Percentiles rank a stretch among this genome's conserved stretches.
phyloP scores from a whole-genome alignment of 352 stramenopile species.

The Globisporangium abappressorium region DNA sequence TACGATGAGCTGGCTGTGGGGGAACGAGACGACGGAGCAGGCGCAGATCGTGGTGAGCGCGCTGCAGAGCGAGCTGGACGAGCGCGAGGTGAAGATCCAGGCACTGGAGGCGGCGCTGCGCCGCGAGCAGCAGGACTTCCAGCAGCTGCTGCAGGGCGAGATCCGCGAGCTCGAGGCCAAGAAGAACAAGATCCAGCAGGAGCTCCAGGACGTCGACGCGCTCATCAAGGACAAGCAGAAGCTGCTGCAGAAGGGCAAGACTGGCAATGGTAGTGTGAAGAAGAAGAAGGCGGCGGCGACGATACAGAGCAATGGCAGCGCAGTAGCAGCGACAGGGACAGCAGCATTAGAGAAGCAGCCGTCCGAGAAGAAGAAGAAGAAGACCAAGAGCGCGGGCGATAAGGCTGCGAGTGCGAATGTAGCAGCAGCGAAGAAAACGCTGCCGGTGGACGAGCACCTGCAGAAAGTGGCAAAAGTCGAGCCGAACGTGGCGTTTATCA shows the following conservation, averaged over 20 bases:
- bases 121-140: constrained; percentile 73
- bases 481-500: constrained; percentile 80
- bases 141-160: constrained; percentile 53
- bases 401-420: background rate
- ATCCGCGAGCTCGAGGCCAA: constrained; percentile 65
- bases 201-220: constrained; percentile 20
- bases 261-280: constrained; percentile 21
- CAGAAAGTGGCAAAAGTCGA: constrained; percentile 66
- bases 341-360: constrained; percentile 32
- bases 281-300: constrained; percentile 42
- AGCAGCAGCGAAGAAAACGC: constrained; percentile 18
- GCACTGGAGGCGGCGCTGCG: constrained; percentile 69
- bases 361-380: constrained; percentile 26
- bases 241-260: constrained; percentile 51
- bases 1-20: constrained; percentile 79
- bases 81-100: constrained; percentile 79
- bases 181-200: constrained; percentile 26
- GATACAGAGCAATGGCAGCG: constrained; percentile 20
- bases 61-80: constrained; percentile 76
- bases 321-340: constrained; percentile 6
- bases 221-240: constrained; percentile 67
- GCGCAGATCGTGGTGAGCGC: constrained; percentile 82
- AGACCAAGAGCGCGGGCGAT: constrained; percentile 10
- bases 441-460: constrained; percentile 70
- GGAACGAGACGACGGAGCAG: constrained; percentile 83